Evolutionary conservation across 2,329 filamentous ascomycete genomes (phyloP).

Genomic region (Diaporthe sp.): DNA sequence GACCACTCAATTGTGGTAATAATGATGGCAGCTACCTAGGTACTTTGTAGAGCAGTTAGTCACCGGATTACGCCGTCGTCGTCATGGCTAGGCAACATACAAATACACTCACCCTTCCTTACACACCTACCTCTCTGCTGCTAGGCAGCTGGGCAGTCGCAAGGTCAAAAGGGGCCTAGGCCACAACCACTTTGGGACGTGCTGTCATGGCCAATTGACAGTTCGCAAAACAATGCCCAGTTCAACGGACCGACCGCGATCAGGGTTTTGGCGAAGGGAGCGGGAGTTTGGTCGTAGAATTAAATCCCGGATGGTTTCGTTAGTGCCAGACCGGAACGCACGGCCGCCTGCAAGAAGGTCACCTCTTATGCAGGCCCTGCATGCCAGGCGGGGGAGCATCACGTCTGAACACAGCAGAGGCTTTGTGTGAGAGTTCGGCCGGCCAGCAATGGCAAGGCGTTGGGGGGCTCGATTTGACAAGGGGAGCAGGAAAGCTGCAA

Average conservation of each 20-base stretch:
- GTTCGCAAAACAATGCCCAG: slow-evolving; percentile 33
- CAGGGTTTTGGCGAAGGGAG: slow-evolving; percentile 4
- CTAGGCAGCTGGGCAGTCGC: slow-evolving; percentile 20
- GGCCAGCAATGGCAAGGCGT: background rate
- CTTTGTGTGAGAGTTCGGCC: slow-evolving; percentile 33
- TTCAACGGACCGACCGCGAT: slow-evolving; percentile 12
- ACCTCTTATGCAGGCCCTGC: slow-evolving; percentile 13
- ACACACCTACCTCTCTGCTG: background rate
- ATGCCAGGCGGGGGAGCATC: slow-evolving; percentile 2
- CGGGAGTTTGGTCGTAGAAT: slow-evolving; percentile 31
- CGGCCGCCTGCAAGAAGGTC: slow-evolving; percentile 20
- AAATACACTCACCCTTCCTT: background rate
- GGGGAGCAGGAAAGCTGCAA: background rate
- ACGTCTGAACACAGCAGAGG: background rate
- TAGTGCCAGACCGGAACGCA: slow-evolving; percentile 31
- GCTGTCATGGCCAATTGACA: slow-evolving; percentile 7
- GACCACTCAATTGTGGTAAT: background rate
- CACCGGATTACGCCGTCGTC: slow-evolving; percentile 11
- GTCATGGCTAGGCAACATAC: slow-evolving; percentile 13
- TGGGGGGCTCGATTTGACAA: slow-evolving; percentile 10
- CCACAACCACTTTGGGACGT: background rate
- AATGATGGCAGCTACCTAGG: background rate
- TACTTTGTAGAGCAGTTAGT: background rate
- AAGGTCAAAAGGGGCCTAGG: slow-evolving; percentile 9
- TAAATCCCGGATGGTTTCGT: slow-evolving; percentile 13